Percentiles rank a stretch among this genome's conserved stretches.
Evolutionary conservation across 1,284 basidiomycete genomes (phyloP).

Genomic region (Paramarasmius palmivorus): DNA sequence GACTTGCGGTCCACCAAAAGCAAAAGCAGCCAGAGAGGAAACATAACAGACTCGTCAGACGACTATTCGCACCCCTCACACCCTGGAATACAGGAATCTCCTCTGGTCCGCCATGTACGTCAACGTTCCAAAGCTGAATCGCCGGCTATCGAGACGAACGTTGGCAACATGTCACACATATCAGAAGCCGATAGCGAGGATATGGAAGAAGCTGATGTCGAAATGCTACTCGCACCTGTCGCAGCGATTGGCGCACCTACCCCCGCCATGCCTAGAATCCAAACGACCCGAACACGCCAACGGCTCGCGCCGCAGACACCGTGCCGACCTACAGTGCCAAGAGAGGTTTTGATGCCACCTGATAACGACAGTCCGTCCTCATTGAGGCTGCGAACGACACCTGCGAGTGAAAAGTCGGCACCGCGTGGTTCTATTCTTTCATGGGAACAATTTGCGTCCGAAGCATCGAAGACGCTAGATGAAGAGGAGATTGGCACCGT

Average conservation of each 20-base stretch:
- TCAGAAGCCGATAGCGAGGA: slow-evolving; percentile 61
- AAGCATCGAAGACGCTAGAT: slow-evolving; percentile 56
- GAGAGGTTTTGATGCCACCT: slow-evolving; percentile 54
- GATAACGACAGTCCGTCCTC: slow-evolving; percentile 48
- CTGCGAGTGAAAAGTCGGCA: slow-evolving; percentile 39
- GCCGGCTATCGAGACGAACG: slow-evolving; percentile 18
- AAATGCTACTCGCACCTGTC: slow-evolving; percentile 62
- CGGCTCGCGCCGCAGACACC: slow-evolving; percentile 54
- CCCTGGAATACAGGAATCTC: slow-evolving; percentile 42
- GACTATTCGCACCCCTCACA: slow-evolving; percentile 24
- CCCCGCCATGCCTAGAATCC: slow-evolving; percentile 67
- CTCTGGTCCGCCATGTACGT: slow-evolving; percentile 45
- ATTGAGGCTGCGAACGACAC: slow-evolving; percentile 41
- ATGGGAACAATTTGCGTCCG: slow-evolving; percentile 69
- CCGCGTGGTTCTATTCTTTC: slow-evolving; percentile 65
- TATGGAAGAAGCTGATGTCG: slow-evolving; percentile 66
- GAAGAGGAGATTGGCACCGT: slow-evolving; percentile 67
- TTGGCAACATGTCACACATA: slow-evolving; percentile 47
- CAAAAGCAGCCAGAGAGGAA: slow-evolving; percentile 27
- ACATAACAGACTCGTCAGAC: slow-evolving; percentile 12
- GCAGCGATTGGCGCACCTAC: slow-evolving; percentile 70
- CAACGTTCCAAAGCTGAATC: slow-evolving; percentile 29
- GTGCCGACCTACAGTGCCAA: slow-evolving; percentile 36
- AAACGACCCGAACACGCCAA: slow-evolving; percentile 31
- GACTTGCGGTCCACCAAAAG: slow-evolving; percentile 22